Base-by-base conservation (phyloP, 192 early-diverging fungal species). In the Anaeromyces robustus region DNA sequence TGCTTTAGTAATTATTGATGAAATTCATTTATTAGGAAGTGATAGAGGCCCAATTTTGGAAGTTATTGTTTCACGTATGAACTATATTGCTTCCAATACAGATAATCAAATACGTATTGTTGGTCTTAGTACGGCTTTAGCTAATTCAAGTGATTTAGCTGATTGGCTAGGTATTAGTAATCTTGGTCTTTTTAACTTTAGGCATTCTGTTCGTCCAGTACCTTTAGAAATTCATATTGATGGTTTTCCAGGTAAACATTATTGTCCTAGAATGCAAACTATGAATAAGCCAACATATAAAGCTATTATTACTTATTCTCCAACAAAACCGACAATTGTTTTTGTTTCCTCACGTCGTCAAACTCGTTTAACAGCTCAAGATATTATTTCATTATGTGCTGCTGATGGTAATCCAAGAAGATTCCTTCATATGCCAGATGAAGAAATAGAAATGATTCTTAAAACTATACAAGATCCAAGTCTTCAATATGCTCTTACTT, bases 211-310 rank as follows among this genome's bases (percentile, higher is more conserved):
- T 14, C 92, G 98, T 29, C 98, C 98, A 12, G 97, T 98, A 29
- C 97, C 97, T 11, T 87, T 99, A 31, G 95, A 98, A 85, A 97
- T 98, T 77, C 93, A 96, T 84, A 98, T 99, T 84, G 96, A 98
- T 78, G 96, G 96, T 12, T 97, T 97, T 83, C 91, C 96, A 0
- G 97, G 96, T 17, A 96, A 96, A 80, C 95, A 97, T 85, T 98
- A 97, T 87, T 97, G 96, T 80, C 96, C 98, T 30, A 91, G 97
- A 77, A 98, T 99, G 98, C 94, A 94, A 77, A 92, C 96, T 30
- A 99, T 99, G 98, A 97, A 98, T 87, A 95, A 97, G 79, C 98
- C 98, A 0, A 94, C 96, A 0, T 99, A 96, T 82, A 86, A 92
- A 4, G 96, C 95, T 18, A 98, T 99, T 81, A 89, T 94, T 83